Evolutionary conservation across 1,139 yeast species (phyloP).

Genomic region (Taphrina betulina): DNA sequence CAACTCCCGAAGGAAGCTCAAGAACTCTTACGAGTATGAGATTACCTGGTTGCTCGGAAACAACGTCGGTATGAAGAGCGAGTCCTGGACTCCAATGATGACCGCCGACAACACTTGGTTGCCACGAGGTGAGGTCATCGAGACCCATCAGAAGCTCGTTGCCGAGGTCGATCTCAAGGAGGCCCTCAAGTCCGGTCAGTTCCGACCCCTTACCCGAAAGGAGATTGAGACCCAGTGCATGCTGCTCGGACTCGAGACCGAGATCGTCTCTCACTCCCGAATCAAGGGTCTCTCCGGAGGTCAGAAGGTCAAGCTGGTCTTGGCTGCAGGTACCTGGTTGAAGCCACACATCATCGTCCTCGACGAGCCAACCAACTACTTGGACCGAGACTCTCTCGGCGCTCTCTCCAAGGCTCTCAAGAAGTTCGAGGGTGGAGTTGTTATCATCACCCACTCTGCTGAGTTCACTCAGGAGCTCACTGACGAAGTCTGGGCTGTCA

Average conservation of each 20-base stretch:
- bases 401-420: conserved; percentile 98
- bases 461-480: conserved; percentile 99
- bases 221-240: conserved; percentile 99
- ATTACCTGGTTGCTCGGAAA: conserved; percentile 96
- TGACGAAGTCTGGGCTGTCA: conserved; percentile 99
- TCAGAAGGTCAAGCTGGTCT: conserved; percentile 98
- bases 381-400: conserved; percentile 99
- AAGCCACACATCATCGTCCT: conserved; percentile 99
- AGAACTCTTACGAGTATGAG: conserved; percentile 99
- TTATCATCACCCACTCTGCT: conserved; percentile 99
- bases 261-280: conserved; percentile 98
- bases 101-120: conserved; percentile 99
- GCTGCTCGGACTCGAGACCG: conserved; percentile 97
- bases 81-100: conserved; percentile 99
- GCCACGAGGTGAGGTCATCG: conserved; percentile 99
- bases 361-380: conserved; percentile 83
- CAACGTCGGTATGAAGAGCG: conserved; percentile 97
- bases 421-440: conserved; percentile 99
- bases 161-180: conserved; percentile 99
- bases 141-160: conserved; percentile 97
- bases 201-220: conserved; percentile 99
- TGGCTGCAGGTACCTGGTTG: conserved; percentile 99
- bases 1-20: conserved; percentile 98
- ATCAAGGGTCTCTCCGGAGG: conserved; percentile 99
- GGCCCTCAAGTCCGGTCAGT: conserved; percentile 99